Conservation (phyloP, 441 rosid genomes). For the Caryocar brasiliense region DNA sequence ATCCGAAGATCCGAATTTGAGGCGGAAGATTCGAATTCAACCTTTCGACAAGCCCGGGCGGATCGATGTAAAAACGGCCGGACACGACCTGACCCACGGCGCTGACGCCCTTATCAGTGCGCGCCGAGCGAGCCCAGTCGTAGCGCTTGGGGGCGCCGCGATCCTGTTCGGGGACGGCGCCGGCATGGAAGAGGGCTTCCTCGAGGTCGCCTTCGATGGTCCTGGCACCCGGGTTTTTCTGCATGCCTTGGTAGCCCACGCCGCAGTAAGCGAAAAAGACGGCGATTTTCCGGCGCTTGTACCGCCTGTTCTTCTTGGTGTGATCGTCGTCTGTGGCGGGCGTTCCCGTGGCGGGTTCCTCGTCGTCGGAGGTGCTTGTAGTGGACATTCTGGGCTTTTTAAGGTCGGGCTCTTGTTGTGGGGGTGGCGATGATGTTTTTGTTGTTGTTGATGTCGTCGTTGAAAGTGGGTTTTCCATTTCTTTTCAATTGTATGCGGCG, state of each 20-base stretch:
- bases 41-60: constrained; percentile 71
- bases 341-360: constrained; percentile 14
- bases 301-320: constrained; percentile 28
- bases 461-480: constrained; percentile 30
- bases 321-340: too few species aligned
- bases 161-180: constrained; percentile 75
- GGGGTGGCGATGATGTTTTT: constrained; percentile 20
- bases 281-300: constrained; percentile 82
- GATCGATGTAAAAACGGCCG: constrained; percentile 79
- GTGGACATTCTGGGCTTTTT: constrained; percentile 55
- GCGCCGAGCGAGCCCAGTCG: constrained; percentile 92
- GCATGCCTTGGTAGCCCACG: constrained; percentile 95
- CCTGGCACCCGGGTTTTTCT: constrained; percentile 88
- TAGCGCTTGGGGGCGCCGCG: constrained; percentile 54
- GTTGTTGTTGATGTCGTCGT: constrained; percentile 21
- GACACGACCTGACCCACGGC: constrained; percentile 93
- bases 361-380: constrained; percentile 29
- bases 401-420: constrained; percentile 39
- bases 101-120: constrained; percentile 90
- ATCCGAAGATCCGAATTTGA: constrained; percentile 75
- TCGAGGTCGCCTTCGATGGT: constrained; percentile 95
- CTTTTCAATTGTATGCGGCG: too few species aligned
- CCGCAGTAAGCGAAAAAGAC: constrained; percentile 87
- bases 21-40: constrained; percentile 48
- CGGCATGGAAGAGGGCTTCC: constrained; percentile 72